Conservation (phyloP, 108 stramenopile species). For the Cylindrotheca closterium region DNA sequence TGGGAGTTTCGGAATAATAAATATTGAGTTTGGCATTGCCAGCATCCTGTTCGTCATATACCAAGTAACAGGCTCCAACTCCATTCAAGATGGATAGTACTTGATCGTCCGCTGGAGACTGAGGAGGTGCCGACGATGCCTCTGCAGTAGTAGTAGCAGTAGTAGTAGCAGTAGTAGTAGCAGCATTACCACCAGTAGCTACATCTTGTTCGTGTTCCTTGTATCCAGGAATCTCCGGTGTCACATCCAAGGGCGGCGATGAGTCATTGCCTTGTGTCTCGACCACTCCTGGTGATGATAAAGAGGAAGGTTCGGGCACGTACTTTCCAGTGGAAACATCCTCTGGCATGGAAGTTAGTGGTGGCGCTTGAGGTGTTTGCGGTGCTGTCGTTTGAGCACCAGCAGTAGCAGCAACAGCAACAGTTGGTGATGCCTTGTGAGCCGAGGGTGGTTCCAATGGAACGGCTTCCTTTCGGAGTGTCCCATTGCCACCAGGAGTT, state of each 20-base stretch:
- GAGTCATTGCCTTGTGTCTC: too few relatives aligned
- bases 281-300: background rate
- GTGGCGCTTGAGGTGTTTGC: background rate
- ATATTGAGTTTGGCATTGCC: constrained; percentile 29
- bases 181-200: too few relatives aligned
- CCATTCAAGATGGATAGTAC: background rate
- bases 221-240: too few relatives aligned
- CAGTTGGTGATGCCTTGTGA: background rate
- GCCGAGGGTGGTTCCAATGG: constrained; percentile 1
- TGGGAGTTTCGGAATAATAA: constrained; percentile 34
- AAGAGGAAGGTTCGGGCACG: too few relatives aligned
- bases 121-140: background rate
- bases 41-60: constrained; percentile 17
- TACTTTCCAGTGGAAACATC: too few relatives aligned
- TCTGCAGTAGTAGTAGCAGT: background rate
- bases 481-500: background rate
- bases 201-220: too few relatives aligned
- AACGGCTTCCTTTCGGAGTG: constrained; percentile 2
- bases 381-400: background rate
- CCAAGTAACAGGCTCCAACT: constrained; percentile 37
- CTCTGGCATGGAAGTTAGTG: too few relatives aligned
- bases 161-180: background rate
- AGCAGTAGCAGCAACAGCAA: background rate
- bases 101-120: background rate
- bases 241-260: too few relatives aligned